Evolutionary conservation across 148 eudicot species (phyloP).

Genomic region (Rhododendron henanense): DNA sequence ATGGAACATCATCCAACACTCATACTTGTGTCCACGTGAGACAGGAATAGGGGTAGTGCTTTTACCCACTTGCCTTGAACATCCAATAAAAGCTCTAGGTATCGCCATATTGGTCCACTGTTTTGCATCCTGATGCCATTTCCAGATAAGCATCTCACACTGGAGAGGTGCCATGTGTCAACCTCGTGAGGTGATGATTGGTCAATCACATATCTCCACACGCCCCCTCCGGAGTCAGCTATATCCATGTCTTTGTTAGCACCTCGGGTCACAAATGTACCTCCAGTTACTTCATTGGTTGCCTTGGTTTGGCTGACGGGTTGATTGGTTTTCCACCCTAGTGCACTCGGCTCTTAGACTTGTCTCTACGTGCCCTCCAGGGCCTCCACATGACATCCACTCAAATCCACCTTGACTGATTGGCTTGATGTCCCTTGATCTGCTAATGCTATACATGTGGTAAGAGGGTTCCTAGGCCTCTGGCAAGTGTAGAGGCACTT

Average conservation of each 20-base stretch:
- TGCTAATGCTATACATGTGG: background rate
- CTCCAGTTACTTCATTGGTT: background rate
- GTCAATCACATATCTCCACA: background rate
- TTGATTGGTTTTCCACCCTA: background rate
- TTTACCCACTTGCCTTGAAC: background rate
- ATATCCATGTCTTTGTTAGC: background rate
- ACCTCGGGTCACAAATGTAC: background rate
- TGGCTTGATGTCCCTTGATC: background rate
- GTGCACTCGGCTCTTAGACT: background rate
- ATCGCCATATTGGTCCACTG: background rate
- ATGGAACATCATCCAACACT: background rate
- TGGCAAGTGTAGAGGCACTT: background rate
- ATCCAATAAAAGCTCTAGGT: background rate
- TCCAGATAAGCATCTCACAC: background rate
- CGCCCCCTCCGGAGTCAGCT: background rate
- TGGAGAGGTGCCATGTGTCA: background rate
- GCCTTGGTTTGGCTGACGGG: background rate
- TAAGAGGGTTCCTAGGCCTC: background rate
- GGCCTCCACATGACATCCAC: background rate
- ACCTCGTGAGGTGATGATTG: background rate
- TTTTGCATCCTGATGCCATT: background rate
- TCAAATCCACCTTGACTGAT: background rate
- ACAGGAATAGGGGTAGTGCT: background rate
- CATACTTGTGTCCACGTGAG: background rate
- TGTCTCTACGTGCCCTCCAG: background rate